phyloP scores from a whole-genome alignment of 1,139 yeast genomes.

The Pichia sp. region DNA sequence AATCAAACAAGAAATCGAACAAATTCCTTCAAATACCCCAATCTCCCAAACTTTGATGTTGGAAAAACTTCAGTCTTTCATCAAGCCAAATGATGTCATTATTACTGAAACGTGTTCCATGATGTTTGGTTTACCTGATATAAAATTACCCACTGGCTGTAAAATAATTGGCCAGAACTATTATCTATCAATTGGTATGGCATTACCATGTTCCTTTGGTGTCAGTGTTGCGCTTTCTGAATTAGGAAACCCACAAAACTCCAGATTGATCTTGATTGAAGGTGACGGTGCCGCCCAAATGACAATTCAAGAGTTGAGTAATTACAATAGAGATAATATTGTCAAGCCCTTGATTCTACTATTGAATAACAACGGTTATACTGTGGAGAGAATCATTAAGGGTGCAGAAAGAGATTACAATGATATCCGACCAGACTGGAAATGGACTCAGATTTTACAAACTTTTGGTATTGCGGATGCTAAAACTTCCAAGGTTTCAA shows the following conservation, averaged over 20 bases:
- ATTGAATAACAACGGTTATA: constrained; percentile 78
- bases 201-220: constrained; percentile 79
- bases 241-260: constrained; percentile 22
- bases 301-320: constrained; percentile 77
- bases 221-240: constrained; percentile 64
- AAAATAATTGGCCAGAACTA: constrained; percentile 55
- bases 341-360: constrained; percentile 58
- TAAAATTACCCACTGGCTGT: constrained; percentile 45
- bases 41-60: constrained; percentile 31
- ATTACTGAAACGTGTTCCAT: constrained; percentile 76
- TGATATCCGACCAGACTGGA: constrained; percentile 73
- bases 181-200: constrained; percentile 81
- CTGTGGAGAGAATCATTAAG: constrained; percentile 75
- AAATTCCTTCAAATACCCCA: constrained; percentile 20
- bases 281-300: constrained; percentile 93
- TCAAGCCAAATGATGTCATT: constrained; percentile 56
- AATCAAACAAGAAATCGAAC: constrained; percentile 14
- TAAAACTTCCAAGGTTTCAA: constrained; percentile 26
- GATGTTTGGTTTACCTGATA: constrained; percentile 61
- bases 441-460: constrained; percentile 59
- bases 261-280: constrained; percentile 60
- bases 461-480: constrained; percentile 58
- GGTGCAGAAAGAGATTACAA: constrained; percentile 74
- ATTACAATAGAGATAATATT: constrained; percentile 47
- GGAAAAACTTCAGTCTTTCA: constrained; percentile 24